Evolutionary conservation across 2,329 filamentous ascomycete species (phyloP).

Genomic region (Pseudomassariella vexata): DNA sequence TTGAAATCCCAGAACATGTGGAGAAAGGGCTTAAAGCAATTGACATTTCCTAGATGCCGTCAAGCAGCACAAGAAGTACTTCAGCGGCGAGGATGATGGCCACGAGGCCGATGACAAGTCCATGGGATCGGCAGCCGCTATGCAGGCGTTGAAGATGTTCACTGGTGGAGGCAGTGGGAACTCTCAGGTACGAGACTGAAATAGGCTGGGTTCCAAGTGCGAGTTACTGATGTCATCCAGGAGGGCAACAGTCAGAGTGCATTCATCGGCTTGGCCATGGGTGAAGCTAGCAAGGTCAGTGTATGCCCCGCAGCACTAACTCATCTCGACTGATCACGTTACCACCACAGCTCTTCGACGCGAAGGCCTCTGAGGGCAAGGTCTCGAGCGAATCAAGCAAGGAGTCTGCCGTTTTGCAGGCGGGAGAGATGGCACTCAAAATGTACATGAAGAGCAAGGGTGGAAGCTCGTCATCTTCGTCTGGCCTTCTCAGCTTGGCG

Average conservation of each 20-base stretch:
- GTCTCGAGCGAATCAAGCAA: constrained; percentile 61
- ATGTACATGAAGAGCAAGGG: constrained; percentile 81
- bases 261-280: constrained; percentile 83
- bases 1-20: background rate
- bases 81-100: constrained; percentile 45
- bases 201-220: background rate
- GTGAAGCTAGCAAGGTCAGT: constrained; percentile 70
- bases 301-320: no score
- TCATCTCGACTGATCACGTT: constrained; percentile 9
- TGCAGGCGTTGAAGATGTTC: constrained; percentile 80
- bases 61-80: constrained; percentile 70
- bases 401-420: constrained; percentile 71
- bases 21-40: background rate
- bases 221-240: constrained; percentile 9
- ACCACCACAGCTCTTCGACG: constrained; percentile 48
- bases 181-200: constrained; percentile 21
- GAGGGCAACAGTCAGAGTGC: constrained; percentile 61
- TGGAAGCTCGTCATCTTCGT: constrained; percentile 25
- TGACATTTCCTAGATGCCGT: constrained; percentile 51
- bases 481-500: constrained; percentile 21
- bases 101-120: constrained; percentile 41
- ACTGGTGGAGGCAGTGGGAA: constrained; percentile 45
- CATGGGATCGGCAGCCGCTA: constrained; percentile 69
- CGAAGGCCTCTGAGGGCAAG: constrained; percentile 48
- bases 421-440: constrained; percentile 82